phyloP scores from a whole-genome alignment of 108 stramenopile genomes.

The Nitzschia sp. region DNA sequence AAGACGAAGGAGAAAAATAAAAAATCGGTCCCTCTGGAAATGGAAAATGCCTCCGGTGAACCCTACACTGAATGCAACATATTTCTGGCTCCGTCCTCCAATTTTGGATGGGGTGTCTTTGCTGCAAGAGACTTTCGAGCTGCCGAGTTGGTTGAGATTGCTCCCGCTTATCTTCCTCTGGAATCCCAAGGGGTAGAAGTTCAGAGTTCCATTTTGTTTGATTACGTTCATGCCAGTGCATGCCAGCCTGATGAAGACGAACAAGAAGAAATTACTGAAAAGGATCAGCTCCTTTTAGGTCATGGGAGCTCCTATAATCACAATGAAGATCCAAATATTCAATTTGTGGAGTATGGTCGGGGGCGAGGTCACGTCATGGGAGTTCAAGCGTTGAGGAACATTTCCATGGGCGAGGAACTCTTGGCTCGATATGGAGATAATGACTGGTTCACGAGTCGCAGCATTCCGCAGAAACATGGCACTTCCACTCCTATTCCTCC shows the following conservation, averaged over 20 bases:
- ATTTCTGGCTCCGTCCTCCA: constrained; percentile 16
- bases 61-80: constrained; percentile 6
- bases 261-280: background rate
- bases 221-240: constrained; percentile 11
- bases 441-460: constrained; percentile 12
- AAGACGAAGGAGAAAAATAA: no score
- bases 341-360: constrained; percentile 5
- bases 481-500: background rate
- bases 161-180: constrained; percentile 9
- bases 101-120: constrained; percentile 19
- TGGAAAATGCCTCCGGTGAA: background rate
- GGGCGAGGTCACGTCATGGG: constrained; percentile 7
- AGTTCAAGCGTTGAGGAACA: constrained; percentile 13
- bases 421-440: constrained; percentile 15
- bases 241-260: background rate
- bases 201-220: constrained; percentile 20
- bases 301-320: constrained; percentile 19
- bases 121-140: constrained; percentile 6
- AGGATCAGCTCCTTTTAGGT: constrained; percentile 12
- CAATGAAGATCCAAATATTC: constrained; percentile 3
- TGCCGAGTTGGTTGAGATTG: constrained; percentile 14
- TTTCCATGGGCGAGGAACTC: constrained; percentile 12
- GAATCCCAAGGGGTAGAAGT: constrained; percentile 13
- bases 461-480: background rate
- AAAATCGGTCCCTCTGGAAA: no score